Base-by-base conservation (phyloP, 78 protist species). In the Chrysochromulina tobinii region DNA sequence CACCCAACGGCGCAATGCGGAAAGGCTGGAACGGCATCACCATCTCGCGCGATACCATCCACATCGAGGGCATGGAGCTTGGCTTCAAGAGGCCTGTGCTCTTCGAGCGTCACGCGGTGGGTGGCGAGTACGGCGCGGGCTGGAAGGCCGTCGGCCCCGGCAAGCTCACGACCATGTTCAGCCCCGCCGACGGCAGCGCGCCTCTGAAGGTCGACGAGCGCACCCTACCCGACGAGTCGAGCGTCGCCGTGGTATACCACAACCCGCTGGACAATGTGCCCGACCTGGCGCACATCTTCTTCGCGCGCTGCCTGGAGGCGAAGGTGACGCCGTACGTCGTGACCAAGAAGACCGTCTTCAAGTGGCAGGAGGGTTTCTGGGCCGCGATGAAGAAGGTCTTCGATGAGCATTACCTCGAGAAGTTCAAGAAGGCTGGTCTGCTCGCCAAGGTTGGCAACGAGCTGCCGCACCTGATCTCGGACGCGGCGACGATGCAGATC, bases 281-380 rank as follows among this genome's bases (percentile, higher is more conserved):
- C 11, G 90, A 87, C 68, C 73, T 87, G 18, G 77, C 90, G 59
- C 90, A 66, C 77, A 75, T 64, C 73, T 87, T 87, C 90, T 87
- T 87, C 58, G 0, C 54, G 75, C 72, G 90, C 61, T 87, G 90
- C 58, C 58, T 91, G 21, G 55, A n/a, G 15, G 58, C 79, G 27
- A 15, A 75, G 73, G 81, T 75, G 20, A 61, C 77, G 20, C 94
- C 94, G 48, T 93, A 93, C 90, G 94, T 93, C 25, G 94, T 93
- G 54, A 93, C 94, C 54, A 93, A 93, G 94, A 88, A 88, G 89
- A 93, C 94, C 1, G 94, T 93, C 69, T 93, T 93, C 90, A 93
- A 93, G 83, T 93, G 94, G 94, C 94, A 93, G 84, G 94, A 93
- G 73, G 69, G 89, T 27, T 93, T 93, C 89, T 93, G 94, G 94